These are phyloP conservation scores for Syzygium aromaticum DNA, from an alignment of 345 rosid species.

Conservation along the genomic window DNA sequence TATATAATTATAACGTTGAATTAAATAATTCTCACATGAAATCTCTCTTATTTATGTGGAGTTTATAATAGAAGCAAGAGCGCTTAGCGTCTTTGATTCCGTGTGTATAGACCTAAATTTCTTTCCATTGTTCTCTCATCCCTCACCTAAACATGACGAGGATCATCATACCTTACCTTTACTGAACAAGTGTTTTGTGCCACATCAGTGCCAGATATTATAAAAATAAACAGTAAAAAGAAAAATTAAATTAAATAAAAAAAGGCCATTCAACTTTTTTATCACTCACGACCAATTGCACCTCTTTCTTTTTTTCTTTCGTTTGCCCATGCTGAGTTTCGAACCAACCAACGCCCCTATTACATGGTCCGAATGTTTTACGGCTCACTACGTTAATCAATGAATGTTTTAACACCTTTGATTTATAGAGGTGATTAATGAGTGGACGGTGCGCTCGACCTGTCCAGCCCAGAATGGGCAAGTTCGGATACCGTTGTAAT, in stretches of 20 bases:
- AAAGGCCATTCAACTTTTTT: neutral
- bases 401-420: neutral
- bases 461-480: fast-evolving
- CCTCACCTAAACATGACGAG: neutral
- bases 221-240: neutral
- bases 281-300: neutral
- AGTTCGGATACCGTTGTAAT: neutral
- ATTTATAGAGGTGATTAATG: neutral
- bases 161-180: neutral
- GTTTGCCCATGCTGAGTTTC: neutral
- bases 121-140: too few species aligned
- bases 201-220: neutral
- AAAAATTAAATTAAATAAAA: neutral
- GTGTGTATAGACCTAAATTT: neutral
- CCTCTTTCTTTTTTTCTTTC: neutral
- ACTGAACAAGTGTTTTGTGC: neutral
- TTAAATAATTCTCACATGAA: neutral
- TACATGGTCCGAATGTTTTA: neutral
- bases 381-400: neutral
- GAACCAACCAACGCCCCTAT: neutral
- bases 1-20: neutral
- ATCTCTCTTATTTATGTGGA: neutral
- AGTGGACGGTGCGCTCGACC: neutral
- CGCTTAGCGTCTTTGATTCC: neutral
- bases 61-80: neutral